Evolutionary conservation across 179 eudicot species (phyloP).

Genomic region (Drosera spatulata): DNA sequence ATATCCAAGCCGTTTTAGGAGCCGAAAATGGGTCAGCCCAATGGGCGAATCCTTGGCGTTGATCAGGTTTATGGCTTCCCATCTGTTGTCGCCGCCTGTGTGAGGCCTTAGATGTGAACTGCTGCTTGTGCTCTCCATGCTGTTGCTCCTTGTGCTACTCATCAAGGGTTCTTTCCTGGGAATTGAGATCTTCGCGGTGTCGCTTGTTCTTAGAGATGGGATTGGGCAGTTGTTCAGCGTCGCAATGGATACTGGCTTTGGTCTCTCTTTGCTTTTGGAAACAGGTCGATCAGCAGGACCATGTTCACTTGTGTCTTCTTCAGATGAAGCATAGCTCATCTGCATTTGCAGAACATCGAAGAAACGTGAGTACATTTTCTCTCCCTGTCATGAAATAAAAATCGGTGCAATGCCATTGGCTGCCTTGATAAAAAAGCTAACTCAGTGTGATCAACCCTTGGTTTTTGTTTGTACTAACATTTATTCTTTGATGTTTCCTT

Average conservation of each 20-base stretch:
- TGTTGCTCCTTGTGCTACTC: constrained; percentile 32
- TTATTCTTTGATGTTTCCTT: no score
- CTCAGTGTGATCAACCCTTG: no score
- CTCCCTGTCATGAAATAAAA: no score
- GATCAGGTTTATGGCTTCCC: constrained; percentile 47
- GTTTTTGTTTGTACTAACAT: no score
- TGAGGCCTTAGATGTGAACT: constrained; percentile 42
- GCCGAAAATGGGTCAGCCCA: constrained; percentile 48
- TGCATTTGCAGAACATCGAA: no score
- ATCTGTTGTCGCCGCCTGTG: constrained; percentile 51
- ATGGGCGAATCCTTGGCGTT: constrained; percentile 38
- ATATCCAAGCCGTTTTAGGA: constrained; percentile 52
- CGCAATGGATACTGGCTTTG: constrained; percentile 8
- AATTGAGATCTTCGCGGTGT: no score
- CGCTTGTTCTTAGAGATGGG: constrained; percentile 7
- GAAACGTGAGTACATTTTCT: no score
- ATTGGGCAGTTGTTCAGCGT: constrained; percentile 5
- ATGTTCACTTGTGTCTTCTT: no score
- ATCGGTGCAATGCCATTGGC: no score
- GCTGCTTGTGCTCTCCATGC: constrained; percentile 35
- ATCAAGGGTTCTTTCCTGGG: constrained; percentile 5
- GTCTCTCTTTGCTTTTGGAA: not conserved
- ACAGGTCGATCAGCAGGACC: no score
- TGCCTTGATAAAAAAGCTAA: no score
- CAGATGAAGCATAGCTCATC: no score